A percentile compares a stretch with the other conserved stretches of the same genome.
Evolutionary conservation across 108 stramenopile species (phyloP).

Genomic region (Nitzschia sp.): DNA sequence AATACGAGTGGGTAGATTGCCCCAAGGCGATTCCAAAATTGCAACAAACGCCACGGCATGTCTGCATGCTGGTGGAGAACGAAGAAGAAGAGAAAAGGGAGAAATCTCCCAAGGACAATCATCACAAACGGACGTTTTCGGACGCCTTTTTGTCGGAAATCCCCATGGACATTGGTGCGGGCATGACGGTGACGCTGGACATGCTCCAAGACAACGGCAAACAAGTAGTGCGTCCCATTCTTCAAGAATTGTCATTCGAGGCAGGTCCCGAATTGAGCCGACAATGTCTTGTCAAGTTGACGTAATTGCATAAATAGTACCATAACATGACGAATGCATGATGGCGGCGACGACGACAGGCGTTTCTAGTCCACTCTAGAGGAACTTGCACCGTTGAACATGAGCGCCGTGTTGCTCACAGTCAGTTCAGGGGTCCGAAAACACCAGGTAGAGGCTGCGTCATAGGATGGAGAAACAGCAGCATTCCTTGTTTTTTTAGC

Average conservation of each 20-base stretch:
- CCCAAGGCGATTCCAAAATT: slow-evolving; percentile 50
- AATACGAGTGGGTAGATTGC: slow-evolving; percentile 81
- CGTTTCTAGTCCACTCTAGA: too few relatives aligned
- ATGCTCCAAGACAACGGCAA: slow-evolving; percentile 72
- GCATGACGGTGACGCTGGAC: slow-evolving; percentile 45
- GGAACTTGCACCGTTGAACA: too few relatives aligned
- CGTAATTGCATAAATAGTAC: too few relatives aligned
- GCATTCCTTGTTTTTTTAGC: too few relatives aligned
- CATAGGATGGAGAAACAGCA: too few relatives aligned
- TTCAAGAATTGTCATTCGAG: slow-evolving; percentile 62
- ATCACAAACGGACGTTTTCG: background rate
- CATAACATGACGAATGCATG: too few relatives aligned
- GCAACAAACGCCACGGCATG: slow-evolving; percentile 17
- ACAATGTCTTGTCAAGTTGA: slow-evolving; percentile 55
- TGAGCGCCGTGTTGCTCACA: too few relatives aligned
- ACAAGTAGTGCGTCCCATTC: slow-evolving; percentile 60
- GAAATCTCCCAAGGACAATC: too few relatives aligned
- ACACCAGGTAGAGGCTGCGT: too few relatives aligned
- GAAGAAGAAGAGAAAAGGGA: slow-evolving; percentile 7
- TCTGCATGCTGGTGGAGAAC: slow-evolving; percentile 19
- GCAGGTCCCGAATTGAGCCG: slow-evolving; percentile 48
- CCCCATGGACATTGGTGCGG: slow-evolving; percentile 61
- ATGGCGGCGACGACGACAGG: too few relatives aligned
- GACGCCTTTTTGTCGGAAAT: slow-evolving; percentile 15
- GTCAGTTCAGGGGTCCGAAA: too few relatives aligned